Percentiles rank a stretch among this genome's conserved stretches.
Conservation (phyloP, 208 protist genomes). For the Naegleria gruberi region DNA sequence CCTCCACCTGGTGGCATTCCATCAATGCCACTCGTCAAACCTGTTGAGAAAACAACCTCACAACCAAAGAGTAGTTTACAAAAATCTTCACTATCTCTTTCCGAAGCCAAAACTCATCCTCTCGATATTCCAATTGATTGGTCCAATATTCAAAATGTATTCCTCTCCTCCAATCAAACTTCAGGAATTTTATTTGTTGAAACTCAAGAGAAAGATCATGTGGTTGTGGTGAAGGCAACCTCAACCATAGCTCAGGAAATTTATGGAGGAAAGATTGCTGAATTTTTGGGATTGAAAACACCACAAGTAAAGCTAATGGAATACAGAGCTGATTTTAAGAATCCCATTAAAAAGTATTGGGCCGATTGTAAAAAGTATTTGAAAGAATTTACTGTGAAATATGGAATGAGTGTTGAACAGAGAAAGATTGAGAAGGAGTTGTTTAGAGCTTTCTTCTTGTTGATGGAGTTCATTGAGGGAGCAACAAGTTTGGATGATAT, state of each 20-base stretch:
- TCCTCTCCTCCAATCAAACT: not conserved
- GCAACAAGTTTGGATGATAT: not conserved
- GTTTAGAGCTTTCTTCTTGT: not conserved
- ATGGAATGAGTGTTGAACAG: not conserved
- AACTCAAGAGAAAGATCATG: no score
- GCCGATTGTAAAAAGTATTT: not conserved
- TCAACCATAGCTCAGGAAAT: not conserved
- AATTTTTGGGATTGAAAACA: not conserved
- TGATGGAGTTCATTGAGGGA: not conserved
- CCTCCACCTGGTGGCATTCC: no score
- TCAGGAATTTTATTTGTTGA: not conserved
- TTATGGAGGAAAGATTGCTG: not conserved
- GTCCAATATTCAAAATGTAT: no score
- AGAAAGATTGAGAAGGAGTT: not conserved
- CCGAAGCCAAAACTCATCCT: no score
- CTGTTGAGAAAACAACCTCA: no score
- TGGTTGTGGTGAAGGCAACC: not conserved
- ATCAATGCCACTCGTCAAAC: no score
- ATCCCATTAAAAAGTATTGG: not conserved
- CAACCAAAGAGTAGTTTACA: no score
- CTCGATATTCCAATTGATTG: no score
- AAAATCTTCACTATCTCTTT: no score
- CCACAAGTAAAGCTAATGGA: not conserved
- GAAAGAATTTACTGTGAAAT: not conserved
- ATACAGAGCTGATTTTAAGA: not conserved